Evolutionary conservation across 2,329 filamentous ascomycete genomes (phyloP).

Genomic region (Aspergillus sp.): DNA sequence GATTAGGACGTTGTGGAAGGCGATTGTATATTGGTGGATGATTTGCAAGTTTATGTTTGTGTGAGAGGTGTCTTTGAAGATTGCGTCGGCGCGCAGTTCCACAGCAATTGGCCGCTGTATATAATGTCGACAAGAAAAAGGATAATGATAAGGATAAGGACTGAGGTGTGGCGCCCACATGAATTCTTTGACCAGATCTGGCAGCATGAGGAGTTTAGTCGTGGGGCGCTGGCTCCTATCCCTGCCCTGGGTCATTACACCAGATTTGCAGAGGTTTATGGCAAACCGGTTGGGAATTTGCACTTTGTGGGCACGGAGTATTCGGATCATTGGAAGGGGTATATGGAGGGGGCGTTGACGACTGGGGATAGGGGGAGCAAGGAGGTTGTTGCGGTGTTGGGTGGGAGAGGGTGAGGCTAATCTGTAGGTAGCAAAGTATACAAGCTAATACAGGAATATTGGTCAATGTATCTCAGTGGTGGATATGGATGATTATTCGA

Average conservation of each 20-base stretch:
- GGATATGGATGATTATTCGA: too few relatives aligned
- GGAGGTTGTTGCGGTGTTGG: slow-evolving; percentile 40
- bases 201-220: slow-evolving; percentile 30
- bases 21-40: slow-evolving; percentile 4
- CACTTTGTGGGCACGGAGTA: slow-evolving; percentile 59
- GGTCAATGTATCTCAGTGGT: too few relatives aligned
- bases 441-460: too few relatives aligned
- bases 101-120: too few relatives aligned
- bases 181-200: slow-evolving; percentile 31
- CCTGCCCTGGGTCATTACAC: slow-evolving; percentile 32
- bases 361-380: slow-evolving; percentile 50
- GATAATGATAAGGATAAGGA: too few relatives aligned
- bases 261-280: slow-evolving; percentile 25
- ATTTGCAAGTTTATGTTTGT: neutral
- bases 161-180: slow-evolving; percentile 38
- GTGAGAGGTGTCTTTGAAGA: neutral
- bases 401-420: neutral
- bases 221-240: slow-evolving; percentile 42
- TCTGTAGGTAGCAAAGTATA: neutral
- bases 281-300: slow-evolving; percentile 37
- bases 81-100: too few relatives aligned
- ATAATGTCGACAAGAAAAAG: neutral
- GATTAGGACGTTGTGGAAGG: slow-evolving; percentile 7
- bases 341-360: slow-evolving; percentile 59
- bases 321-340: slow-evolving; percentile 55